Evolutionary conservation across 2,329 filamentous ascomycete species (phyloP), one percentile per base, ranked within the genome.

Genomic region (Dothiorella sarmentorum): DNA sequence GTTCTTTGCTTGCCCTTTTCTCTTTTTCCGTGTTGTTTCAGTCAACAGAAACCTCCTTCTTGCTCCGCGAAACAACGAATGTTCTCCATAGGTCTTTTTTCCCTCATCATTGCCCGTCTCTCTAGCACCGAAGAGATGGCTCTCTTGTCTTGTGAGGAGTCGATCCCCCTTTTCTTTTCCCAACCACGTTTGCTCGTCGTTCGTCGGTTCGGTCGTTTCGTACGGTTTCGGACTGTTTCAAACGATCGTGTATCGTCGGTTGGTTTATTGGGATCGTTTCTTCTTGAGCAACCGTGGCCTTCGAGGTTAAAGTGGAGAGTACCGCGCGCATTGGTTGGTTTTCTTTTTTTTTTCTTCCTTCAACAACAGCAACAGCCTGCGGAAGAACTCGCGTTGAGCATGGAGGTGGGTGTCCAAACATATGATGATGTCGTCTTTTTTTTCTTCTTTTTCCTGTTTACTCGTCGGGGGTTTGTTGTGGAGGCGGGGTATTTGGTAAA

Each of bases 301-400:
- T 67, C 65, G 70, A 72, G 70, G 69, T 72, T 72, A 65, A 72
- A 71, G 67, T 68, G 65, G 63, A 62, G 62, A 45, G 53, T 10
- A n/a, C 17, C 24, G 26, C 37, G 18, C 22, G 49, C 49, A 29
- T 53, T 40, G 49, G 20, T 49, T n/a, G 4, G 2, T 40, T 29
- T 27, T 38, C 7, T 29, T 18, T 52, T 52, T 7, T n/a, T n/a
- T 15, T 27, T 47, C 3, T 45, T 47, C 4, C 26, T 43, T 4
- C 33, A 15, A 15, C 9, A 5, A 37, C 33, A 15, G 13, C 7
- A 44, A 24, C 10, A 10, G 18, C 45, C 26, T 49, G 29, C 29
- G 49, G 35, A 27, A 18, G 33, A 18, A 29, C 24, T 47, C 47
- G 29, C 29, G 47, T 52, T 22, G 47, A 52, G 47, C 31, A 27